Conservation (phyloP, 495 filamentous ascomycete species). For the Melanomma pulvis-pyrius region DNA sequence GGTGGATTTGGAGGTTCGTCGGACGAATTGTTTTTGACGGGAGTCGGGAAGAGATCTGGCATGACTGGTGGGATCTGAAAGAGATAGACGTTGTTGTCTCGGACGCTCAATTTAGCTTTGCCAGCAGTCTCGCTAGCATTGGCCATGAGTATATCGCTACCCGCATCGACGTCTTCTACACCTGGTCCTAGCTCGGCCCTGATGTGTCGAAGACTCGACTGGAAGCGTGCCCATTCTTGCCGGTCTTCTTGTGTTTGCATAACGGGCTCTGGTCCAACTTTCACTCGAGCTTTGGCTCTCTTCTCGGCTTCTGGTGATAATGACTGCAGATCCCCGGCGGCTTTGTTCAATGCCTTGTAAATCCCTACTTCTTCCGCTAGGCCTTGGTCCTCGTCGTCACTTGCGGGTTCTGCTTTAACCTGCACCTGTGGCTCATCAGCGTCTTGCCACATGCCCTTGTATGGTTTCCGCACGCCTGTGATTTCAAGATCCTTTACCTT, state of each 20-base stretch:
- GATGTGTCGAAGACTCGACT: constrained; percentile 36
- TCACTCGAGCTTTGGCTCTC: constrained; percentile 38
- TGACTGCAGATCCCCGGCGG: constrained; percentile 18
- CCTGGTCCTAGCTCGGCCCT: constrained; percentile 43
- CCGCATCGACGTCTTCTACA: constrained; percentile 40
- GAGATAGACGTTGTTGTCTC: constrained; percentile 53
- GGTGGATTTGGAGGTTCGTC: constrained; percentile 11
- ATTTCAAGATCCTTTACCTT: constrained; percentile 45
- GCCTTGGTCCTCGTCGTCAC: constrained; percentile 32
- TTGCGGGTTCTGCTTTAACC: constrained; percentile 42
- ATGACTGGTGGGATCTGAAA: constrained; percentile 68
- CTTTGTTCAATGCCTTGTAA: constrained; percentile 2
- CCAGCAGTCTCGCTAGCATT: not conserved
- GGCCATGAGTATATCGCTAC: constrained; percentile 43
- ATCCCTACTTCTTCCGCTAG: constrained; percentile 8
- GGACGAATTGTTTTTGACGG: constrained; percentile 46
- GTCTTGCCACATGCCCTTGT: constrained; percentile 44
- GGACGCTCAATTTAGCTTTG: constrained; percentile 51
- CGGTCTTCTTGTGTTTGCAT: constrained; percentile 50
- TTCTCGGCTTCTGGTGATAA: constrained; percentile 38
- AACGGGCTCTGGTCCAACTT: constrained; percentile 37
- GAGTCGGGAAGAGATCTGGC: constrained; percentile 51
- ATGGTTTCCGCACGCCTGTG: constrained; percentile 38
- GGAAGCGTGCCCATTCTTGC: constrained; percentile 46
- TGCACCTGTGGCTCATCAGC: constrained; percentile 44